Evolutionary conservation across 805 yeast genomes (phyloP), one percentile per base, ranked within the genome.

Genomic region (Schizosaccharomyces japonicus): DNA sequence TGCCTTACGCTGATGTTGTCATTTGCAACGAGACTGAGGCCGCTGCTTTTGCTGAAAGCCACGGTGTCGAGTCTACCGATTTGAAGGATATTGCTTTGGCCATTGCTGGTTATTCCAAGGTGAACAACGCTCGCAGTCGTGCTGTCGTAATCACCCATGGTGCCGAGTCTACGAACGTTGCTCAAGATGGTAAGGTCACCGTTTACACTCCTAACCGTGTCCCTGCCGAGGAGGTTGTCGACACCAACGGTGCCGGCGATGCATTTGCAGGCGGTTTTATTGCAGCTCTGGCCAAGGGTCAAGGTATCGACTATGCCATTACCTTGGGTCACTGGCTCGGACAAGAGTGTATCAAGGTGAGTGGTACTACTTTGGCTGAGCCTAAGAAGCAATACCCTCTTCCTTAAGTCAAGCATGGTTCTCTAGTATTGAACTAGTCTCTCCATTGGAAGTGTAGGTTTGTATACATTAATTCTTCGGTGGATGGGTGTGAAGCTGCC

Each of bases 171-270:
- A 90, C 98, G 47, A 68, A 87, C 53, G 73, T 78, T 30, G 58
- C 47, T 31, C 49, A 53, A 44, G 58, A 54, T 15, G 54, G 55
- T 34, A 69, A 65, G 55, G 63, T 62, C 23, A 64, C 70, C 52
- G 64, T 69, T 52, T 69, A 67, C 58, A 76, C 62, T 69, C 69
- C 78, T 47, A 94, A 90, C 49, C 79, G 73, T 55, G 72, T 77
- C 50, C 73, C 90, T 58, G 79, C 72, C 39, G 64, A 70, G 44
- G 70, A 78, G 64, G 71, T 90, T 51, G 76, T 71, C 50, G 99
- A 90, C 69, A 82, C 96, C 59, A 90, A 87, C 68, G 98, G 98
- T 68, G 96, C 96, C 44, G 96, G 96, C 64, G 95, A 87, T 62
- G 95, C 95, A 11, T 87, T 87, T 60, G 96, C 95, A 49, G 92